Evolutionary conservation across 2,329 filamentous ascomycete genomes (phyloP).

Genomic region (Fusarium torulosum): DNA sequence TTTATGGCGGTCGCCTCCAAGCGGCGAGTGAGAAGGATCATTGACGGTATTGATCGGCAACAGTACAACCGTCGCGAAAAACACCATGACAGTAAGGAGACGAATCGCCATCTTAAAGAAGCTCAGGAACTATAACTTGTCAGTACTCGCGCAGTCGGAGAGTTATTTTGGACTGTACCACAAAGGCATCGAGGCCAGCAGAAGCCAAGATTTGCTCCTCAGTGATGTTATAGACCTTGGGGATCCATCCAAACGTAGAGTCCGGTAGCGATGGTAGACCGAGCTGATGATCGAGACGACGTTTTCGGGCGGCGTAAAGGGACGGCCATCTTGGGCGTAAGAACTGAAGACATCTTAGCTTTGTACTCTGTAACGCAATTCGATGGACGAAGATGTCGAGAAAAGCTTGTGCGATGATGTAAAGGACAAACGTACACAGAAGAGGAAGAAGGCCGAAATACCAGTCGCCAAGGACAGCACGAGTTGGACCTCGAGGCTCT

Average conservation of each 20-base stretch:
- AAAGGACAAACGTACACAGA: slow-evolving; percentile 71
- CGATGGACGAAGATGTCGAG: neutral
- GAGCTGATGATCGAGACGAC: slow-evolving; percentile 70
- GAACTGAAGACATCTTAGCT: slow-evolving; percentile 62
- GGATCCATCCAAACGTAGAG: slow-evolving; percentile 93
- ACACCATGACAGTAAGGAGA: slow-evolving; percentile 81
- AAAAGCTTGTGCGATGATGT: neutral
- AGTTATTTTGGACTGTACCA: slow-evolving; percentile 64
- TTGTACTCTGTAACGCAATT: neutral
- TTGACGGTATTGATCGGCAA: slow-evolving; percentile 85
- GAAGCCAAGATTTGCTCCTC: slow-evolving; percentile 91
- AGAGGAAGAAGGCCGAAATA: slow-evolving; percentile 76
- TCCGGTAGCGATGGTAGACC: slow-evolving; percentile 83
- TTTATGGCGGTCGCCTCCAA: neutral
- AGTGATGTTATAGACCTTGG: slow-evolving; percentile 83
- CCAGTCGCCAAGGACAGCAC: slow-evolving; percentile 79
- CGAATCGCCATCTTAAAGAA: slow-evolving; percentile 97
- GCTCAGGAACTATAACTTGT: slow-evolving; percentile 74
- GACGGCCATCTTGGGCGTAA: slow-evolving; percentile 91
- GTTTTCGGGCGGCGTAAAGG: slow-evolving; percentile 90
- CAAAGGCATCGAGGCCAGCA: slow-evolving; percentile 94
- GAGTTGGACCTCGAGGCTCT: slow-evolving; percentile 73
- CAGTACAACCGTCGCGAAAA: slow-evolving; percentile 85
- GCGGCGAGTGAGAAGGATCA: slow-evolving; percentile 2
- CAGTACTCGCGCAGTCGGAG: slow-evolving; percentile 7